A percentile compares a stretch with the other conserved stretches of the same genome.
Conservation (phyloP, 2,329 filamentous ascomycete genomes). For the Raffaelea arxii region DNA sequence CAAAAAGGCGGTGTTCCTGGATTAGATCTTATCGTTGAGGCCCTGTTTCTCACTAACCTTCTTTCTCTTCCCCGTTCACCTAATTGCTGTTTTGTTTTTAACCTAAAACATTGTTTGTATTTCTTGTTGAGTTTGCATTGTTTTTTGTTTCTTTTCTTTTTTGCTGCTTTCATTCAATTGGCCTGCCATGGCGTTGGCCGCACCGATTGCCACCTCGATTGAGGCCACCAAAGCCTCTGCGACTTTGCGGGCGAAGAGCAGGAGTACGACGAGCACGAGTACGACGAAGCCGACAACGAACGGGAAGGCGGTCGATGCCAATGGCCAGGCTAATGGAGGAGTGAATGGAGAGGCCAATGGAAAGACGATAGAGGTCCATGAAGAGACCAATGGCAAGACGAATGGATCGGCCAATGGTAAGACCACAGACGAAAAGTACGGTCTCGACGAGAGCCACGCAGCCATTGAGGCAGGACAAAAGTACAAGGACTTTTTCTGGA, state of each 20-base stretch:
- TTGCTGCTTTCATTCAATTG: not conserved
- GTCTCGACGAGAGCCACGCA: constrained; percentile 24
- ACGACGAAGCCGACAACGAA: not conserved
- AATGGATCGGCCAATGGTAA: not conserved
- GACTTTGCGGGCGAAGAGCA: not conserved
- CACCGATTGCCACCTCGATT: not conserved
- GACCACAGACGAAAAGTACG: constrained; percentile 3
- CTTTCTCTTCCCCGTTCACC: not conserved
- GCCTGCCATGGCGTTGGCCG: not conserved
- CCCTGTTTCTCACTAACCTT: constrained; percentile 5
- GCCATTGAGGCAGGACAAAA: constrained; percentile 23
- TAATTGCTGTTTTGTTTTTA: not conserved
- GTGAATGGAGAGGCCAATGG: not conserved
- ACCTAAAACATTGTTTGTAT: too few species aligned
- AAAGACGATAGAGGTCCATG: not conserved
- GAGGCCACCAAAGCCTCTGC: not conserved
- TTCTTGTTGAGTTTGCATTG: too few species aligned
- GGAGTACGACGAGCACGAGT: not conserved
- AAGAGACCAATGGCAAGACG: not conserved
- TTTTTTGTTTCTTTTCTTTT: not conserved
- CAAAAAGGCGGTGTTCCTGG: constrained; percentile 6
- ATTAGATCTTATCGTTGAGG: constrained; percentile 7
- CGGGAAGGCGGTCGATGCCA: not conserved
- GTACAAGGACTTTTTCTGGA: constrained; percentile 81
- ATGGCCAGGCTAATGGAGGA: not conserved